phyloP scores from a whole-genome alignment of 371 early-diverging fungal genomes.

The Mortierella sp. region DNA sequence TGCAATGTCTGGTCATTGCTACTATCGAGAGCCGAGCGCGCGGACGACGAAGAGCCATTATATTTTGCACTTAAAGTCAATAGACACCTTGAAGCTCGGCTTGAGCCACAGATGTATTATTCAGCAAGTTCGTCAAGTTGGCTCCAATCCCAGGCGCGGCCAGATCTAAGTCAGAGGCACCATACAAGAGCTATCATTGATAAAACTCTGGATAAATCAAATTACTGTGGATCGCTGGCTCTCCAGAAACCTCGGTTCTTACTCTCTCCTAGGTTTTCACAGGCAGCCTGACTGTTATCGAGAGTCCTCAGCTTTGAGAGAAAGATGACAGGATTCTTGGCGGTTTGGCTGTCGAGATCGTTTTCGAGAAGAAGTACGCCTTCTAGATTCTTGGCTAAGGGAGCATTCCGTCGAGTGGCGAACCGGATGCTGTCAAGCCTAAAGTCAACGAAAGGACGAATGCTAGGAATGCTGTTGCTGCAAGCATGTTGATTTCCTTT shows the following conservation, averaged over 20 bases:
- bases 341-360: constrained; percentile 30
- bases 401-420: constrained; percentile 17
- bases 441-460: no score
- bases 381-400: constrained; percentile 11
- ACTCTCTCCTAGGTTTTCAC: constrained; percentile 30
- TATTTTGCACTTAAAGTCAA: constrained; percentile 12
- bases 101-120: constrained; percentile 17
- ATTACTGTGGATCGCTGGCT: no score
- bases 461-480: no score
- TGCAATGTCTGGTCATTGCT: background rate
- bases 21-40: constrained; percentile 23
- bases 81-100: constrained; percentile 6
- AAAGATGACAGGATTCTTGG: constrained; percentile 27
- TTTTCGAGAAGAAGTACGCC: constrained; percentile 42
- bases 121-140: constrained; percentile 7
- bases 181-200: background rate
- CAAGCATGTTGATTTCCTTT: no score
- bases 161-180: background rate
- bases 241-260: background rate
- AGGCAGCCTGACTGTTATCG: constrained; percentile 12
- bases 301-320: constrained; percentile 19
- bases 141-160: constrained; percentile 1
- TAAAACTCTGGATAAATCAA: background rate
- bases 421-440: no score
- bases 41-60: background rate